These are phyloP conservation scores for Thraustochytrium aureum DNA, from an alignment of 352 stramenopile species.

Conservation along the genomic window DNA sequence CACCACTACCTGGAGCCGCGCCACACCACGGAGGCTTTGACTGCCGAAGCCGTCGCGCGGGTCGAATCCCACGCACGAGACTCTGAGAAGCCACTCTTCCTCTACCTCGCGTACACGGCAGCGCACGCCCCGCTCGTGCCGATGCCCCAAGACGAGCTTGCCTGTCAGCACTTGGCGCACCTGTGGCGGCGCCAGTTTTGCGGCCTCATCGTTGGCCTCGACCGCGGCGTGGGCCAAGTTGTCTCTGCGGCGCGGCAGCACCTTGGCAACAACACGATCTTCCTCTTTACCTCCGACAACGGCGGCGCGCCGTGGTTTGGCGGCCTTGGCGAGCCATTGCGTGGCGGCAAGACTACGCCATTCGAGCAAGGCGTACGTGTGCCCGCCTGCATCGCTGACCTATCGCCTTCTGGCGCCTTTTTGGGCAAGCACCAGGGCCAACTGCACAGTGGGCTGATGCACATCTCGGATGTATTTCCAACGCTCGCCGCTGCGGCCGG, in stretches of 20 bases:
- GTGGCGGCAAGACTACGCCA: no score
- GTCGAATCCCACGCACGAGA: background rate
- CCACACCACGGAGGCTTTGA: conserved; percentile 46
- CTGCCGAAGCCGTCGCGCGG: conserved; percentile 20
- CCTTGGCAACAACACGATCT: conserved; percentile 2
- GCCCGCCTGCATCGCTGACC: no score
- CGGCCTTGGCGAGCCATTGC: background rate
- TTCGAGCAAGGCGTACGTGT: no score
- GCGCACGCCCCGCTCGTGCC: conserved; percentile 41
- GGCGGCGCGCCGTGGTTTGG: background rate
- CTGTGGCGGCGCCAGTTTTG: background rate
- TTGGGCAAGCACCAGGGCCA: background rate
- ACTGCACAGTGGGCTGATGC: background rate
- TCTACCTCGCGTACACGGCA: conserved; percentile 54
- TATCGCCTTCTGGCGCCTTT: no score
- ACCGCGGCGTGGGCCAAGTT: conserved; percentile 1
- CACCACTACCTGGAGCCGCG: no score
- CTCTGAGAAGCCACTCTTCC: conserved; percentile 45
- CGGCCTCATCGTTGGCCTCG: background rate
- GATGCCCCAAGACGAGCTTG: background rate
- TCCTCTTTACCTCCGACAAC: conserved; percentile 27
- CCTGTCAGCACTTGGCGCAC: background rate
- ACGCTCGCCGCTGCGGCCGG: conserved; percentile 19
- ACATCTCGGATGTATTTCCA: conserved; percentile 25
- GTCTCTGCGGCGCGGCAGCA: background rate